A percentile compares a stretch with the other conserved stretches of the same genome.
Evolutionary conservation across 2,329 filamentous ascomycete species (phyloP).

Genomic region (Colletotrichum destructivum): DNA sequence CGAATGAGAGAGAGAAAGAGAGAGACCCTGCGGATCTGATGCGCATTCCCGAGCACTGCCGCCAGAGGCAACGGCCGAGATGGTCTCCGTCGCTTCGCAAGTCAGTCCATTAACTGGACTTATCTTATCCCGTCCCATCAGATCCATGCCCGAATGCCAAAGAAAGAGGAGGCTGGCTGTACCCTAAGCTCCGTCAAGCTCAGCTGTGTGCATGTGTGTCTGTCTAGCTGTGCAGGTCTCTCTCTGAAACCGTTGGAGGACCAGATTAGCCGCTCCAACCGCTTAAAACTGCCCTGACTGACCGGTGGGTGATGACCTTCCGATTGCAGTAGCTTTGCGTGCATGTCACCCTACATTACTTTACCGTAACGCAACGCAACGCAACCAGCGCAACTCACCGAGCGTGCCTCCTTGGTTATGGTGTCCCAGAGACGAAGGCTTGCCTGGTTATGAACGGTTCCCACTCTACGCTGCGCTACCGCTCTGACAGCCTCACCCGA

Average conservation of each 20-base stretch:
- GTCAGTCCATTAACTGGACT: too few species aligned
- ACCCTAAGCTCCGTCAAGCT: conserved; percentile 25
- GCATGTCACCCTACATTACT: not conserved
- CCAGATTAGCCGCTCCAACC: conserved; percentile 43
- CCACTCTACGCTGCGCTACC: conserved; percentile 18
- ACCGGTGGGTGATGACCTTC: not conserved
- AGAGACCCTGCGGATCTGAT: conserved; percentile 18
- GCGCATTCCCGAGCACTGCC: conserved; percentile 12
- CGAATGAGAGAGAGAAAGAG: too few species aligned
- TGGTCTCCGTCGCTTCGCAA: not conserved
- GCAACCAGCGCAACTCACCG: too few species aligned
- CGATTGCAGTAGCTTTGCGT: not conserved
- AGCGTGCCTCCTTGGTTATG: too few species aligned
- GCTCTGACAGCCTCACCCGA: conserved; percentile 21
- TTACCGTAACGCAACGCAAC: not conserved
- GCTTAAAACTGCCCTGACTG: conserved; percentile 37
- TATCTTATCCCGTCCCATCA: conserved; percentile 7
- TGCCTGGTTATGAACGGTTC: not conserved
- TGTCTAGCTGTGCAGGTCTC: conserved; percentile 25
- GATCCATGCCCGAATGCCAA: not conserved
- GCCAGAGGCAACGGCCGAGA: conserved; percentile 13
- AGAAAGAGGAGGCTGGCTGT: not conserved
- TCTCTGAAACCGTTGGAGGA: conserved; percentile 38
- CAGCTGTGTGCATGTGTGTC: conserved; percentile 9
- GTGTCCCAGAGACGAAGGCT: too few species aligned